Evolutionary conservation across 2,329 filamentous ascomycete species (phyloP).

Genomic region (Alternaria longipes): DNA sequence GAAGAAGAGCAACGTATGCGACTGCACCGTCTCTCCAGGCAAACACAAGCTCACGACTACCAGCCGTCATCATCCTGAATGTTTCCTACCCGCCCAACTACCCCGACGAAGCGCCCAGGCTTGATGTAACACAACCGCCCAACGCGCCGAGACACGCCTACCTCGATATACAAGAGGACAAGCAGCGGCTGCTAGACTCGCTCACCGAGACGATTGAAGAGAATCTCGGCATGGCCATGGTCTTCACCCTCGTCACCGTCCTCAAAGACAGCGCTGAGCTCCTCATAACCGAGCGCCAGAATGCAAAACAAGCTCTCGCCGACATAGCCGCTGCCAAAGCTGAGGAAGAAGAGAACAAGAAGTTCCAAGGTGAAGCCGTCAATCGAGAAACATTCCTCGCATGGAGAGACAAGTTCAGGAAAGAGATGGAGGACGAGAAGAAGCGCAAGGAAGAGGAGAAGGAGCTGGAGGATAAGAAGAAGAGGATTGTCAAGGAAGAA

Average conservation of each 20-base stretch:
- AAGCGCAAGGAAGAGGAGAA: conserved; percentile 70
- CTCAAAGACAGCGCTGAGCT: conserved; percentile 92
- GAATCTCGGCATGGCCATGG: conserved; percentile 96
- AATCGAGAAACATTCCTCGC: conserved; percentile 84
- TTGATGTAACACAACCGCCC: conserved; percentile 79
- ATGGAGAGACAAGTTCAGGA: conserved; percentile 81
- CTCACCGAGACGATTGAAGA: conserved; percentile 83
- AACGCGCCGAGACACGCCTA: conserved; percentile 75
- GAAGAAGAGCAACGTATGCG: conserved; percentile 63
- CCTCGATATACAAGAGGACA: conserved; percentile 84
- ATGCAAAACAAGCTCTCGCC: conserved; percentile 64
- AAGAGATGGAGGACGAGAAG: conserved; percentile 81
- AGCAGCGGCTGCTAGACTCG: conserved; percentile 73
- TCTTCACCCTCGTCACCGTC: conserved; percentile 87
- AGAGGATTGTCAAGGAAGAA: conserved; percentile 70
- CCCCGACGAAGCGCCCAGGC: conserved; percentile 83
- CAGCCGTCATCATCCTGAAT: conserved; percentile 77
- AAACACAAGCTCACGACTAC: conserved; percentile 6
- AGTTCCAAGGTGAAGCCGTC: conserved; percentile 91
- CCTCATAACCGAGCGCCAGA: conserved; percentile 77
- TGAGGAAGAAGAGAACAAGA: conserved; percentile 93
- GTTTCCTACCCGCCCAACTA: conserved; percentile 91
- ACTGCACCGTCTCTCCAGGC: not conserved
- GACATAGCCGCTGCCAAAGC: conserved; percentile 67
- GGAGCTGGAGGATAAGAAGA: conserved; percentile 69